These are phyloP conservation scores for Friedmanniomyces endolithicus DNA, from an alignment of 495 filamentous ascomycete genomes.

Conservation along the genomic window DNA sequence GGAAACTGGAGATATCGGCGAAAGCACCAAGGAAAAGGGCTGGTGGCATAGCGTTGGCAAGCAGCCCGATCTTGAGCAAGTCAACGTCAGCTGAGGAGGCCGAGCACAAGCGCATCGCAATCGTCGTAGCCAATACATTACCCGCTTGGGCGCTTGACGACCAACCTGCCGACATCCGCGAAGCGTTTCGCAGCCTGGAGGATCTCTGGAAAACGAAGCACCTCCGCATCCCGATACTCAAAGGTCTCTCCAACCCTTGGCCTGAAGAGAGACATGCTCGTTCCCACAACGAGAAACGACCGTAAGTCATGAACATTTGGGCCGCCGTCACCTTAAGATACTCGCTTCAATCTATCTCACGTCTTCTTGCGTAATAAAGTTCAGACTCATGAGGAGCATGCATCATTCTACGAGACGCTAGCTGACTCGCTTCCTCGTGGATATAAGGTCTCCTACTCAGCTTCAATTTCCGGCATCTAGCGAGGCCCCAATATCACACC, in stretches of 20 bases:
- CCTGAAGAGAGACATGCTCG: background rate
- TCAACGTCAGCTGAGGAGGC: background rate
- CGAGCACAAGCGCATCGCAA: background rate
- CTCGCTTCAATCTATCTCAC: no score
- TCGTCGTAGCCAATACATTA: background rate
- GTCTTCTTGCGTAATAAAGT: no score
- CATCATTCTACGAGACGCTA: no score
- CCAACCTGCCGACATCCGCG: background rate
- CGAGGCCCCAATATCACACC: slow-evolving; percentile 5
- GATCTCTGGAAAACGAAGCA: slow-evolving; percentile 5
- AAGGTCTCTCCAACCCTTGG: slow-evolving; percentile 15
- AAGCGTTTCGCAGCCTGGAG: slow-evolving; percentile 7
- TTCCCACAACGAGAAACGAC: slow-evolving; percentile 3
- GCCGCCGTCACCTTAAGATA: no score
- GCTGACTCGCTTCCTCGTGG: no score
- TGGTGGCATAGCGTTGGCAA: background rate
- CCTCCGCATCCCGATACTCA: slow-evolving; percentile 5
- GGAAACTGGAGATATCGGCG: background rate
- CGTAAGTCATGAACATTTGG: background rate
- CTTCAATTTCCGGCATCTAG: background rate
- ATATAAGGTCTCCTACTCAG: background rate
- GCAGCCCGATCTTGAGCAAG: background rate
- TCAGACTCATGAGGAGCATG: no score
- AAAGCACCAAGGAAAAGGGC: background rate
- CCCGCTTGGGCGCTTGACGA: background rate